Conservation (phyloP, 2,329 filamentous ascomycete species). For the Fusarium burgessii region DNA sequence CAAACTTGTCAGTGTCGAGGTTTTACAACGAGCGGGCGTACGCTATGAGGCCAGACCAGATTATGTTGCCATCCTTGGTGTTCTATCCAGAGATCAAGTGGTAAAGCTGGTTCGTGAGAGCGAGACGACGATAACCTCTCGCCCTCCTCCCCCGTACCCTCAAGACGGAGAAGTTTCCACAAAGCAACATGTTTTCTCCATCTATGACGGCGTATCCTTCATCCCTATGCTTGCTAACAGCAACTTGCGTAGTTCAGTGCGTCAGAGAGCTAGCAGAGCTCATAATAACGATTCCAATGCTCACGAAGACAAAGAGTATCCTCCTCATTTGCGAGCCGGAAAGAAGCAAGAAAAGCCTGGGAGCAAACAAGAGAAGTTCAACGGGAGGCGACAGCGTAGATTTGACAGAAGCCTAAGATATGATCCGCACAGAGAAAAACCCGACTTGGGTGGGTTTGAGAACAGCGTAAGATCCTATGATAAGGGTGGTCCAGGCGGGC, state of each 20-base stretch:
- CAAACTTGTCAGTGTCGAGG: conserved; percentile 66
- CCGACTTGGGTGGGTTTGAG: neutral
- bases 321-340: accelerated
- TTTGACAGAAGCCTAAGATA: neutral
- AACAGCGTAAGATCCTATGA: accelerated
- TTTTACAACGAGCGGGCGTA: conserved; percentile 65
- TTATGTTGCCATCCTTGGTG: conserved; percentile 71
- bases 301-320: too few species aligned
- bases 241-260: accelerated
- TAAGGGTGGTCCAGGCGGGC: accelerated
- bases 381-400: neutral
- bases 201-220: neutral
- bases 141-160: neutral
- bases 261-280: neutral
- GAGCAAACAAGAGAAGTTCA: neutral
- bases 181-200: accelerated
- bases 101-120: conserved; percentile 62
- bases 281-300: neutral
- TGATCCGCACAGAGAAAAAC: neutral
- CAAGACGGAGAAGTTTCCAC: neutral
- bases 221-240: neutral
- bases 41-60: conserved; percentile 70
- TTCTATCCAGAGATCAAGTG: conserved; percentile 62
- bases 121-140: neutral
- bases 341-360: neutral